Evolutionary conservation across 148 eudicot genomes (phyloP).

Genomic region (Diospyros lotus): DNA sequence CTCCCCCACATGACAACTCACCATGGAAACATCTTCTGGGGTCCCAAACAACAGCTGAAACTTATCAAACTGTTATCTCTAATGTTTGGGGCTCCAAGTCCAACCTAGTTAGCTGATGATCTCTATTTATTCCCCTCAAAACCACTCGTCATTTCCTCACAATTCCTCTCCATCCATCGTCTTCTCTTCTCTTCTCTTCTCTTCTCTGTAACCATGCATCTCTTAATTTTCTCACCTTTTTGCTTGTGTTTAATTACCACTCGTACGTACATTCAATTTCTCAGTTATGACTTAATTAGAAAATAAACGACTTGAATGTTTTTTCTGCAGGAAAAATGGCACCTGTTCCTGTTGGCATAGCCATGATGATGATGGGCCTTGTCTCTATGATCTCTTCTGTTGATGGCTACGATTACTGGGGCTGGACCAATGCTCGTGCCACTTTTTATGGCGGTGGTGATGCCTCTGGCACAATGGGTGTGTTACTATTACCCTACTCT

Average conservation of each 20-base stretch:
- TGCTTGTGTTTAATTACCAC: too few species aligned
- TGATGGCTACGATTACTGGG: not conserved
- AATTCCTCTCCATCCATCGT: not conserved
- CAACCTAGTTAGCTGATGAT: not conserved
- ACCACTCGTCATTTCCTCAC: not conserved
- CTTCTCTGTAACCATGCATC: too few species aligned
- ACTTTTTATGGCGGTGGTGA: slow-evolving; percentile 28
- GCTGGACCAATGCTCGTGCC: slow-evolving; percentile 24
- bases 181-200: not conserved
- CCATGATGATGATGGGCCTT: not conserved
- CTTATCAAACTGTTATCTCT: too few species aligned
- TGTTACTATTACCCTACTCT: not conserved
- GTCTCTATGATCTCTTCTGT: not conserved
- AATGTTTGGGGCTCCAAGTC: not conserved
- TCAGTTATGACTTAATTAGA: not conserved
- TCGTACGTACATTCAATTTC: not conserved
- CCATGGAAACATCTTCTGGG: too few species aligned
- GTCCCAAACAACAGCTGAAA: too few species aligned
- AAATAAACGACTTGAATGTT: not conserved
- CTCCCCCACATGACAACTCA: too few species aligned
- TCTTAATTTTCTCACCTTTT: not conserved
- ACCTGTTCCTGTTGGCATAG: not conserved
- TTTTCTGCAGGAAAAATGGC: slow-evolving; percentile 9
- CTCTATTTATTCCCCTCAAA: slow-evolving; percentile 8
- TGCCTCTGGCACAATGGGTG: slow-evolving; percentile 31